A percentile compares a stretch with the other conserved stretches of the same genome.
These are phyloP conservation scores for Globisporangium uncinulatum DNA, from an alignment of 352 stramenopile genomes.

Conservation along the genomic window DNA sequence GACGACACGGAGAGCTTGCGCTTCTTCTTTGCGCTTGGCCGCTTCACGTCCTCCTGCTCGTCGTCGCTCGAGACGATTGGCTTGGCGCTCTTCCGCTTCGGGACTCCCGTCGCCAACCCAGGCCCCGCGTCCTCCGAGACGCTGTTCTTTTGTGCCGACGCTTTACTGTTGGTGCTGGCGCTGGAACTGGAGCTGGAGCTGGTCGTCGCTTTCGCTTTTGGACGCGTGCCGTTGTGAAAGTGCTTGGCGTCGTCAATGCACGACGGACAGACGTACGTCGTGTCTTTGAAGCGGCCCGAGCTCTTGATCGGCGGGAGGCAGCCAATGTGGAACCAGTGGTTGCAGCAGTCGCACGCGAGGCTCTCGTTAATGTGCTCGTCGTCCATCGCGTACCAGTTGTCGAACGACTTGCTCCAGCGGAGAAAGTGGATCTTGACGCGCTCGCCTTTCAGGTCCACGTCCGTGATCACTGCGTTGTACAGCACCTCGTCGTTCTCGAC, in stretches of 20 bases:
- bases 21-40: slow-evolving; percentile 26
- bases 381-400: slow-evolving; percentile 88
- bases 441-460: slow-evolving; percentile 64
- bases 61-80: slow-evolving; percentile 31
- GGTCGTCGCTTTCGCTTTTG: slow-evolving; percentile 33
- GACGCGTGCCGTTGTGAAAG: slow-evolving; percentile 61
- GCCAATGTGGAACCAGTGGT: slow-evolving; percentile 85
- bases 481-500: slow-evolving; percentile 85
- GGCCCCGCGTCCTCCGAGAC: slow-evolving; percentile 13
- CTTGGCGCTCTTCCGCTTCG: slow-evolving; percentile 25
- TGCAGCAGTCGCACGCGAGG: slow-evolving; percentile 85
- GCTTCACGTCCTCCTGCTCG: slow-evolving; percentile 14
- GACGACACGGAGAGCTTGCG: slow-evolving; percentile 29
- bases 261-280: slow-evolving; percentile 76
- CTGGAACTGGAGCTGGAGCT: background rate
- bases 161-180: slow-evolving; percentile 10
- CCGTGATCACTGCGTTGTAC: slow-evolving; percentile 83
- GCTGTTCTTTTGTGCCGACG: slow-evolving; percentile 12
- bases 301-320: slow-evolving; percentile 83
- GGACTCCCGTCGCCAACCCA: background rate
- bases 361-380: slow-evolving; percentile 87
- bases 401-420: slow-evolving; percentile 83
- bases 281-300: slow-evolving; percentile 78
- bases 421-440: slow-evolving; percentile 87
- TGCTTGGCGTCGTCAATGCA: slow-evolving; percentile 74